These are phyloP conservation scores for Mycena rebaudengoi DNA, from an alignment of 768 basidiomycete species.

Conservation along the genomic window DNA sequence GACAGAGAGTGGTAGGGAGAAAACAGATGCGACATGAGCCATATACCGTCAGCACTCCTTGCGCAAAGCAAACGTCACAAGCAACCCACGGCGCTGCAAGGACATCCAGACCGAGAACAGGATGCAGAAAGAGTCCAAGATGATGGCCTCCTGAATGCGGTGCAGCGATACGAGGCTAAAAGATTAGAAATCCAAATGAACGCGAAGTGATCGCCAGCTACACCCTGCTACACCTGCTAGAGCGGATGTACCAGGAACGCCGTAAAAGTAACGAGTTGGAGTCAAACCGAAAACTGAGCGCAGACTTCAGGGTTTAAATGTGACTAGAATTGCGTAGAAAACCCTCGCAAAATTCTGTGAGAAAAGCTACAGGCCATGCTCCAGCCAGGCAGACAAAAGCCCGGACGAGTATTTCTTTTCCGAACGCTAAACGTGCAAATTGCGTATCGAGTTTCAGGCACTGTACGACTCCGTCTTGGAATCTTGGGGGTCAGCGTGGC, in stretches of 20 bases:
- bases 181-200: constrained; percentile 5
- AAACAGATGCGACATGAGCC: no score
- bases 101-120: no score
- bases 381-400: constrained; percentile 5
- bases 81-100: no score
- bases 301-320: constrained; percentile 11
- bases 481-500: constrained; percentile 4
- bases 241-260: constrained; percentile 9
- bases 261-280: not conserved
- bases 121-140: not conserved
- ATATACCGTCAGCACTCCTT: no score
- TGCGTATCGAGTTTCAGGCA: constrained; percentile 9
- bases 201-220: constrained; percentile 9
- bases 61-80: no score
- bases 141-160: constrained; percentile 8
- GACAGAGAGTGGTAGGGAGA: no score
- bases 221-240: constrained; percentile 8
- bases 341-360: not conserved
- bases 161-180: constrained; percentile 2
- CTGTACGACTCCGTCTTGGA: constrained; percentile 7
- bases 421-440: constrained; percentile 9
- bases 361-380: constrained; percentile 10
- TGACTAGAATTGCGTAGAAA: not conserved
- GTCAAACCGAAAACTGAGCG: constrained; percentile 3
- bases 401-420: constrained; percentile 4